Base-by-base conservation (phyloP, 345 rosid species). In the Zanthoxylum bungeanum region DNA sequence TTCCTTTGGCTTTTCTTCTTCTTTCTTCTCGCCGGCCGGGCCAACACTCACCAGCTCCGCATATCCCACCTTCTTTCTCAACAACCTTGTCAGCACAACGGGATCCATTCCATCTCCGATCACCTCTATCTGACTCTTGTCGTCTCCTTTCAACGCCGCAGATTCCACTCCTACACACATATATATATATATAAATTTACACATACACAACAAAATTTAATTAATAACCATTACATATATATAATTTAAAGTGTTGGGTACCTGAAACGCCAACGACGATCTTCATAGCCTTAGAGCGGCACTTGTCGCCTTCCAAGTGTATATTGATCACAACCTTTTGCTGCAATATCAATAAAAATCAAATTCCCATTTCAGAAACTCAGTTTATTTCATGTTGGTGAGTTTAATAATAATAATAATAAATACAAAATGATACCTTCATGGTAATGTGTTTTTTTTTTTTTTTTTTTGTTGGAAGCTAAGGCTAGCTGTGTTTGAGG, bases 101-200 rank as follows among this genome's bases (percentile, higher is more conserved):
- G 81, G 37, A 42, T 85, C 85, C 10, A 84, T 75, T n/a, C 75
- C 81, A 7, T 79, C 83, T 22, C 89, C 89, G 0, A 72, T 79
- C 8, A 85, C 74, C 73, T 88, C 89, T 37, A 85, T 85, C 65
- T 82, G 83, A 73, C 68, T 80, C 82, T 81, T 73, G 22, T 78
- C 84, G 42, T 72, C 72, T 7, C 88, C 89, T 70, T 72, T 85
- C 66, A 87, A 39, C 9, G 81, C 73, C 36, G 75, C 88, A 0
- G 80, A 80, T 14, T 79, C 73, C 16, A 87, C 89, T 0, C 89
- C 86, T 83, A 44, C 16, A 14, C 12, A 44, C n/a, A n/a, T n/a
- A n/a, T n/a, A n/a, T n/a, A n/a, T 4, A 14, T 11, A 3, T 44
- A 44, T 44, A 4, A 11, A 14, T 44, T 44, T 44, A 44, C 5